Conservation (phyloP, 2,329 filamentous ascomycete genomes). For the Aureobasidium leucospermi region DNA sequence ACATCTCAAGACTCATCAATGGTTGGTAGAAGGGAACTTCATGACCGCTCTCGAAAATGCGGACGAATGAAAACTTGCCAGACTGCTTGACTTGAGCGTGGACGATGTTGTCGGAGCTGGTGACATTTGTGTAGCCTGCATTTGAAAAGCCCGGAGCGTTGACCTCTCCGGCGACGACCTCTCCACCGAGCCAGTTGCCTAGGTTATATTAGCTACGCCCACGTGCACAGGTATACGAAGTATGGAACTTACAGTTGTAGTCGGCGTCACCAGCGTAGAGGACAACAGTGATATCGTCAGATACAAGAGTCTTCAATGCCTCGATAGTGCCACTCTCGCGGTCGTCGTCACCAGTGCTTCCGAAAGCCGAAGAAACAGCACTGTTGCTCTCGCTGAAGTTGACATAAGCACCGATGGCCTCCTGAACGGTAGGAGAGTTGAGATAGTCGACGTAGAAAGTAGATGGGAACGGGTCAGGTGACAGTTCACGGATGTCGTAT, state of each 20-base stretch:
- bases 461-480: slow-evolving; percentile 52
- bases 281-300: slow-evolving; percentile 34
- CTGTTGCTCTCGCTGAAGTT: slow-evolving; percentile 48
- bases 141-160: slow-evolving; percentile 33
- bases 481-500: slow-evolving; percentile 53
- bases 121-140: slow-evolving; percentile 44
- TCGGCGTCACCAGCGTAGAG: slow-evolving; percentile 42
- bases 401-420: slow-evolving; percentile 52
- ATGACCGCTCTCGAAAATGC: slow-evolving; percentile 45
- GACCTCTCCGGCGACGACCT: slow-evolving; percentile 35
- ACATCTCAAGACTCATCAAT: slow-evolving; percentile 41
- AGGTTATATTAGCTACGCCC: not conserved
- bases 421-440: slow-evolving; percentile 47
- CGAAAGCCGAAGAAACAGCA: slow-evolving; percentile 40
- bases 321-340: slow-evolving; percentile 37
- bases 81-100: slow-evolving; percentile 49
- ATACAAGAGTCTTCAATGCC: slow-evolving; percentile 33
- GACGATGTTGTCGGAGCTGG: slow-evolving; percentile 37
- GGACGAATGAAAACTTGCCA: slow-evolving; percentile 43
- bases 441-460: slow-evolving; percentile 50
- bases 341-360: slow-evolving; percentile 43
- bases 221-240: too few relatives aligned
- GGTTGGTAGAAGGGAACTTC: slow-evolving; percentile 51
- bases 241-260: slow-evolving; percentile 17
- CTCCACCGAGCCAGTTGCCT: slow-evolving; percentile 41